A percentile compares a stretch with the other conserved stretches of the same genome.
phyloP scores from a whole-genome alignment of 2,329 filamentous ascomycete genomes.

The Lachnellula arida region DNA sequence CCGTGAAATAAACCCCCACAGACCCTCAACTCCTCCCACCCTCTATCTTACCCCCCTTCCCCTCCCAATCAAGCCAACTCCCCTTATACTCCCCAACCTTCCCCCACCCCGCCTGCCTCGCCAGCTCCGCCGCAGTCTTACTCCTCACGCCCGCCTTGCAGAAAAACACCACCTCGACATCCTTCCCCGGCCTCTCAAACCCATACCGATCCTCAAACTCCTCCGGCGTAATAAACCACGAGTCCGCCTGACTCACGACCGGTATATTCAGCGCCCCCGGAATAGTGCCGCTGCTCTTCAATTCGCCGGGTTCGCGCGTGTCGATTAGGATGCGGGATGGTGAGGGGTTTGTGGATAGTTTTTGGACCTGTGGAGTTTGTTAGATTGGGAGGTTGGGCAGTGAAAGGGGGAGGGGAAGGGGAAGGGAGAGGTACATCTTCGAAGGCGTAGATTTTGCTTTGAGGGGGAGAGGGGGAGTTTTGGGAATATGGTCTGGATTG shows the following conservation, averaged over 20 bases:
- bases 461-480: constrained; percentile 10
- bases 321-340: constrained; percentile 44
- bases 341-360: constrained; percentile 31
- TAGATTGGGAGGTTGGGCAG: neutral
- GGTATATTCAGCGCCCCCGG: constrained; percentile 81
- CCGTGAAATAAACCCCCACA: neutral
- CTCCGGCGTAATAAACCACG: constrained; percentile 67
- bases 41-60: constrained; percentile 53
- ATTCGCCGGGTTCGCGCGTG: constrained; percentile 65
- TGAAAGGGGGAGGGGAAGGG: neutral
- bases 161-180: constrained; percentile 71
- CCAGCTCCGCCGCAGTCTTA: constrained; percentile 69
- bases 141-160: constrained; percentile 90
- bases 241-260: constrained; percentile 70
- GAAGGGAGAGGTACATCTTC: constrained; percentile 38
- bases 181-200: constrained; percentile 60
- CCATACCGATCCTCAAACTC: constrained; percentile 84
- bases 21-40: constrained; percentile 6
- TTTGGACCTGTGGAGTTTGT: constrained; percentile 38
- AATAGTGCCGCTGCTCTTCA: constrained; percentile 62
- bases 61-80: constrained; percentile 79
- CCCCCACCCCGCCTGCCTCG: constrained; percentile 69
- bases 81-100: constrained; percentile 68
- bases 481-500: constrained; percentile 19
- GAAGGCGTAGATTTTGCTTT: constrained; percentile 45